These are phyloP conservation scores for Russula sp. DNA, from an alignment of 768 basidiomycete species.

Conservation along the genomic window DNA sequence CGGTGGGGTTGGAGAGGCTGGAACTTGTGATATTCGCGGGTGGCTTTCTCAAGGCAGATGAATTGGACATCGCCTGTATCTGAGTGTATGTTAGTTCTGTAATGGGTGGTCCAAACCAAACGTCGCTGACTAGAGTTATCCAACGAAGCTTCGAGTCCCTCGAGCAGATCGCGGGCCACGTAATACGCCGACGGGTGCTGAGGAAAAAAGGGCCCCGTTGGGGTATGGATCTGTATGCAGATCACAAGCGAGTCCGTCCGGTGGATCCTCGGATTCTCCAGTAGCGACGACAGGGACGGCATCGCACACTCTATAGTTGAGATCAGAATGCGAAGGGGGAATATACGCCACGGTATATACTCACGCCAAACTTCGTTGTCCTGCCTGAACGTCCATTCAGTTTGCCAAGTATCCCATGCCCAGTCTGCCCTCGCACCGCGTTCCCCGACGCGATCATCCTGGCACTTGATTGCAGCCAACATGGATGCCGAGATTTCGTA, in stretches of 20 bases:
- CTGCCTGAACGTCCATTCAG: conserved; percentile 65
- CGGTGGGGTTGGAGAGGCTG: conserved; percentile 35
- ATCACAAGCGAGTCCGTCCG: conserved; percentile 69
- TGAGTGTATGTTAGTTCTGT: conserved; percentile 30
- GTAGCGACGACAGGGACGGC: conserved; percentile 57
- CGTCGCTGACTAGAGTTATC: conserved; percentile 61
- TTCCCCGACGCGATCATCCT: conserved; percentile 57
- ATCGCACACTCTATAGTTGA: conserved; percentile 53
- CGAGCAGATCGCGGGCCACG: conserved; percentile 63
- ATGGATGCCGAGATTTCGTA: conserved; percentile 63
- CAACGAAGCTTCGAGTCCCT: conserved; percentile 65
- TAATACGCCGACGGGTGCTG: conserved; percentile 63
- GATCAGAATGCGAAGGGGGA: neutral
- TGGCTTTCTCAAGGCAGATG: conserved; percentile 60
- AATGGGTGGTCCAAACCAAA: neutral
- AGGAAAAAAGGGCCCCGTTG: conserved; percentile 51
- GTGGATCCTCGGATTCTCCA: conserved; percentile 56
- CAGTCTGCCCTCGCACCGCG: conserved; percentile 65
- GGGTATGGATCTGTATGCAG: conserved; percentile 71
- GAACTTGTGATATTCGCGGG: conserved; percentile 34
- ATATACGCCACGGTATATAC: conserved; percentile 26
- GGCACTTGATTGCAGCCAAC: conserved; percentile 69
- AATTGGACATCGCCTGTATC: conserved; percentile 78
- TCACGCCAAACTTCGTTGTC: conserved; percentile 75
- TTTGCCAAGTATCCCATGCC: conserved; percentile 72